Base-by-base conservation (phyloP, 306 rosid species). In the Trifolium repens region DNA sequence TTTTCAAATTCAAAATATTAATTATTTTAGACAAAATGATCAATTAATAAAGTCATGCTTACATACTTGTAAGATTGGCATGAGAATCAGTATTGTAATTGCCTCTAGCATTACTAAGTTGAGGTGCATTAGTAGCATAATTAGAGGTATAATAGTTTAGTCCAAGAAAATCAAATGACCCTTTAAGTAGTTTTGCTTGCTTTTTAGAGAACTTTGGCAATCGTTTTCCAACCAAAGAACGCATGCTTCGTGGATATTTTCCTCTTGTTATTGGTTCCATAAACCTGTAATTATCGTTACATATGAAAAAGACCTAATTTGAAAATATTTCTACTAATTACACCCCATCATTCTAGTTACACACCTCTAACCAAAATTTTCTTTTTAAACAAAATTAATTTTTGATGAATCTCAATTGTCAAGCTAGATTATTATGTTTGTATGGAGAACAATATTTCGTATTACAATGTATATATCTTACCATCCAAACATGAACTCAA, bases 401-500 rank as follows among this genome's bases (percentile, higher is more conserved):
- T 30, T 30, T 30, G 34, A 30, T 30, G 4, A 30, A 22, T 22
- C 24, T 22, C 24, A 22, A 22, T 22, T 22, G 1, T 22, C 4
- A 27, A 30, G 34, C 34, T 30, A 30, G 4, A 30, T 30, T 30
- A 30, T 30, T 30, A 3, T 30, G 34, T 30, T 30, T 30, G 3
- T 30, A 30, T 30, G 34, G 3, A 30, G 34, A 30, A 30, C 34
- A 30, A 30, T 30, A 22, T 22, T 22, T 30, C 4, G 42, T 37
- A n/a, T 40, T 66, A 5, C 4, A 3, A 35, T 50, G 8, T 49
- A 34, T 49, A 34, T 5, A 3, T 32, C 75, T 72, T 69, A 91
- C 97, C 93, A 91, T 57, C 96, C 97, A 52, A 81, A 52, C 84
- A 79, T 84, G 64, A 92, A 92, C 64, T 92, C 93, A 60, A 88